These are phyloP conservation scores for Oehlia diaphana DNA, from an alignment of 192 early-diverging fungal species.

Conservation along the genomic window DNA sequence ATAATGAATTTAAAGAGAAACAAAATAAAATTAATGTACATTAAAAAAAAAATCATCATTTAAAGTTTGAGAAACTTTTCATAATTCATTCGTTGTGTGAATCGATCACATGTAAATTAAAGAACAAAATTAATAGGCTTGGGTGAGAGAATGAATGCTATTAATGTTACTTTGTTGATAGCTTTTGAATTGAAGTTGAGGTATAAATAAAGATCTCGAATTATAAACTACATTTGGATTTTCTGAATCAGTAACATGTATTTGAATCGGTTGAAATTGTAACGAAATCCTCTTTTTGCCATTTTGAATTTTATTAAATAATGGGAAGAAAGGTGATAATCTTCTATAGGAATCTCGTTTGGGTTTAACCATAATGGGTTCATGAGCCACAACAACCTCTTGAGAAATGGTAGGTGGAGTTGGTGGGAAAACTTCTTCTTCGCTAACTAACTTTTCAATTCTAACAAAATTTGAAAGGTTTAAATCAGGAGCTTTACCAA, in stretches of 20 bases:
- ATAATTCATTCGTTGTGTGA: too few relatives aligned
- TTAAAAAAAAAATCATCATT: too few relatives aligned
- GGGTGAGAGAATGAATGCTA: too few relatives aligned
- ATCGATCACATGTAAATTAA: too few relatives aligned
- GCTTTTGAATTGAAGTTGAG: background rate
- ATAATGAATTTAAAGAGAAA: too few relatives aligned
- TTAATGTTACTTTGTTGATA: background rate
- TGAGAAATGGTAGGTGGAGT: background rate
- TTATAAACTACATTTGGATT: background rate
- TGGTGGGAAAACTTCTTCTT: background rate
- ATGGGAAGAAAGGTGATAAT: background rate
- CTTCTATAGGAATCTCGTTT: background rate
- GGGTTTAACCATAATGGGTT: background rate
- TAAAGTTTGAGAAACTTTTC: too few relatives aligned
- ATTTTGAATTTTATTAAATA: background rate
- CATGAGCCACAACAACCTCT: background rate
- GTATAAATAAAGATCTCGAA: constrained; percentile 3
- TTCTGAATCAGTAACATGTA: background rate
- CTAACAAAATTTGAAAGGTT: background rate
- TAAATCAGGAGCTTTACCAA: constrained; percentile 8
- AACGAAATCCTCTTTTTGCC: background rate
- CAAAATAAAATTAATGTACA: too few relatives aligned
- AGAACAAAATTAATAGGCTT: too few relatives aligned
- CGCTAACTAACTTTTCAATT: background rate
- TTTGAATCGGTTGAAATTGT: background rate